Evolutionary conservation across 139 green algal genomes (phyloP), one percentile per base, ranked within the genome.

Genomic region (Axilococcus clingmanii): DNA sequence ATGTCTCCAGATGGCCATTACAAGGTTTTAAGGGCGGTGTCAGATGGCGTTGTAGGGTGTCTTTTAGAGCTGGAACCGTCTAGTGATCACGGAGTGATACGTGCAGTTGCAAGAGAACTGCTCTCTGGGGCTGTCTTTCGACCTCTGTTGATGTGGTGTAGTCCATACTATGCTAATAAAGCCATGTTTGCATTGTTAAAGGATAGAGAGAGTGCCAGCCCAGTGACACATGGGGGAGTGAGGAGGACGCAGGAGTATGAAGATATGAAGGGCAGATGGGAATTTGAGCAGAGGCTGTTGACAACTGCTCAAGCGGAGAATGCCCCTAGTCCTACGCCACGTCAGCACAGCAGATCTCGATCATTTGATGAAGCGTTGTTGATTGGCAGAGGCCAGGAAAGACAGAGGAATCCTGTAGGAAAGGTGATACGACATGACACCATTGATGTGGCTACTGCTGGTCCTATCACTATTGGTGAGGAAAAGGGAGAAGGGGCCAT

Each of bases 91-190:
- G 24, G 43, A 24, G 47, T 20, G 20, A 22, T n/a, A 17, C 61
- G 69, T 0, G 48, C 61, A 15, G 55, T 84, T 31, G 48, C 68
- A 37, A 61, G 80, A 4, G 82, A 91, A 59, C 57, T 91, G 56
- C 50, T 91, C 23, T 51, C 64, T 0, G 55, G 62, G 0, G 78
- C 63, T 31, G 68, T 86, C 16, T 59, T 91, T 38, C 48, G 81
- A 11, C 63, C 65, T 7, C 29, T 75, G 16, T 59, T 91, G 19
- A 45, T 62, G 33, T 73, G 58, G 16, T 65, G 70, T 25, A 65
- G 51, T 2, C 82, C 82, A 25, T 72, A 76, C 42, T 68, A 61
- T 24, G 48, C 71, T 29, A 76, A 80, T 65, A 79, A 63, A 61
- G 80, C 73, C 19, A 15, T 52, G n/a, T 60, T 57, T 17, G 17